These are phyloP conservation scores for Teratosphaeria gauchensis DNA, from an alignment of 2,329 filamentous ascomycete genomes.

Conservation along the genomic window DNA sequence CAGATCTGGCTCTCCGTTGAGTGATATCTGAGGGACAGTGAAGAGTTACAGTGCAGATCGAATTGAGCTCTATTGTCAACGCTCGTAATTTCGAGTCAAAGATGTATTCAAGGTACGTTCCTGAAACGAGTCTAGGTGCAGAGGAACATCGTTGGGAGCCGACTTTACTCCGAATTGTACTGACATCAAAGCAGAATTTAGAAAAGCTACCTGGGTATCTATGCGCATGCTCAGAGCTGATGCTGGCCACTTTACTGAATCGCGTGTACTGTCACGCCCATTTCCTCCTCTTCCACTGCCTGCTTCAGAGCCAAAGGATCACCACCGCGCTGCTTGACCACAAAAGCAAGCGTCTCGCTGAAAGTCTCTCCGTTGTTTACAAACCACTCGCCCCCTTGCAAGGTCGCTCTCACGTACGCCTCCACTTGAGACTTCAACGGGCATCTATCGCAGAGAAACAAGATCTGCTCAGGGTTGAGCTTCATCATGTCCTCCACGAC, in stretches of 20 bases:
- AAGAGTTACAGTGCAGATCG: too few species aligned
- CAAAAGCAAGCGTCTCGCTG: slow-evolving; percentile 48
- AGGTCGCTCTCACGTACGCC: slow-evolving; percentile 34
- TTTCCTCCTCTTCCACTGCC: slow-evolving; percentile 58
- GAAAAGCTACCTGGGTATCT: background rate
- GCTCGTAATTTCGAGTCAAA: too few species aligned
- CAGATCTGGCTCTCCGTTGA: too few species aligned
- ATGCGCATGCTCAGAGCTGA: background rate
- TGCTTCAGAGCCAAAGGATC: slow-evolving; percentile 50
- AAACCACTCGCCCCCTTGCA: slow-evolving; percentile 46
- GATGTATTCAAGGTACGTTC: too few species aligned
- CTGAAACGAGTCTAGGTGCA: background rate
- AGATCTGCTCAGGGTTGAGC: slow-evolving; percentile 49
- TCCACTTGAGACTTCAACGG: slow-evolving; percentile 50
- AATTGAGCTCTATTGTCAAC: too few species aligned
- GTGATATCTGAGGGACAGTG: too few species aligned
- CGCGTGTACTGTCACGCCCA: slow-evolving; percentile 49
- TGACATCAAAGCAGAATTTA: background rate
- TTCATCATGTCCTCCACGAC: slow-evolving; percentile 57
- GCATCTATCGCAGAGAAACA: slow-evolving; percentile 48
- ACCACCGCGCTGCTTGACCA: slow-evolving; percentile 46
- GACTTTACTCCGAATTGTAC: background rate
- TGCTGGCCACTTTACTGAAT: background rate
- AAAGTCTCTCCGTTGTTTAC: slow-evolving; percentile 55
- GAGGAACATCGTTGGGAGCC: background rate